Evolutionary conservation across 345 rosid genomes (phyloP), one percentile per base, ranked within the genome.

Genomic region (Firmiana major): DNA sequence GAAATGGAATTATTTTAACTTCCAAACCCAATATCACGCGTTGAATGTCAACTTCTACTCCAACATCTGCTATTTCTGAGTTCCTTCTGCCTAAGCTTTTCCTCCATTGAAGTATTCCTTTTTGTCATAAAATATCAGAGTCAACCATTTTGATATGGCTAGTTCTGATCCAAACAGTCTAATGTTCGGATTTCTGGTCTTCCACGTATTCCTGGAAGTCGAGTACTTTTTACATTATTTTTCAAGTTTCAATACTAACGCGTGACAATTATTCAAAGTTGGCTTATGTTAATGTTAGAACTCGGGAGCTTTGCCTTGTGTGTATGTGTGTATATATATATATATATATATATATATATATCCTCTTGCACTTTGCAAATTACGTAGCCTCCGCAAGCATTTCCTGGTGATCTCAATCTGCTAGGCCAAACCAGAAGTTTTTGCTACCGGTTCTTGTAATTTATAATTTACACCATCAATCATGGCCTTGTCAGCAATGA

Each of bases 401-500:
- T 40, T 40, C 42, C 42, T 60, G 40, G 19, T 26, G 12, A 54
- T 54, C 26, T 64, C 19, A 12, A 54, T 54, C 26, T 64, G 34
- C 60, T 57, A 19, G 26, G 74, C 49, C 38, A 43, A 3, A 6
- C n/a, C 68, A 11, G 34, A 24, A 10, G 42, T 6, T 40, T 22
- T 68, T 57, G 46, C 22, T 19, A 12, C 6, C 16, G 6, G 6
- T 40, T 45, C 3, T 4, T 0, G 13, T 45, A 11, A 31, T 31
- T 31, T 31, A 31, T 31, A 31, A 31, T 31, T 45, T 45, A 45
- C 2, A n/a, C 66, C 6, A 63, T 7, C 10, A 13, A 63, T 49
- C 64, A 81, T 78, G 84, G 78, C 82, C 1, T 19, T 76, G 53
- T 75, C 79, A 45, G 57, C 63, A 7, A 53, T 72, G 73, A 31